Conservation (phyloP, 2,329 filamentous ascomycete genomes). For the Penicillium sp. region DNA sequence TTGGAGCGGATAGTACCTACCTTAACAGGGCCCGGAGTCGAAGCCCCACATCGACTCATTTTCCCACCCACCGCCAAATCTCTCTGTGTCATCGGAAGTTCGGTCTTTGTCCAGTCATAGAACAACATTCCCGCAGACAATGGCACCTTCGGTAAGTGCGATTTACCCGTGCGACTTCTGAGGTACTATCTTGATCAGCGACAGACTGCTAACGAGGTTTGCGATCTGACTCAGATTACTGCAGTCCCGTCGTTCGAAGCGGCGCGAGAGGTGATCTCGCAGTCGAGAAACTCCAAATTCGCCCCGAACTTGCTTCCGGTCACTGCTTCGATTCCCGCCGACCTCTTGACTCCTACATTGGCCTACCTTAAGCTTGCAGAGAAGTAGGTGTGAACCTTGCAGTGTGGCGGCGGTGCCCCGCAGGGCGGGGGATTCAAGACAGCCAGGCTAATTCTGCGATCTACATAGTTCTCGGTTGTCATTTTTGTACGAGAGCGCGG, state of each 20-base stretch:
- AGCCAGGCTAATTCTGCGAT: constrained; percentile 11
- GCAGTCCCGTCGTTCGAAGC: constrained; percentile 64
- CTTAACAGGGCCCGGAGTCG: neutral
- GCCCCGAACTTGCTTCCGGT: constrained; percentile 78
- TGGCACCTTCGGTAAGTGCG: constrained; percentile 31
- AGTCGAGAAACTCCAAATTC: constrained; percentile 52
- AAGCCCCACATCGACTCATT: constrained; percentile 23
- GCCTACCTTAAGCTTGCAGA: constrained; percentile 90
- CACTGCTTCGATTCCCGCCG: constrained; percentile 81
- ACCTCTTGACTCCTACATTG: constrained; percentile 89
- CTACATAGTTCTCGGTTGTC: constrained; percentile 67
- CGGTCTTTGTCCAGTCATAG: neutral
- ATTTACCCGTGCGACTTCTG: neutral
- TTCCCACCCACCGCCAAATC: constrained; percentile 26
- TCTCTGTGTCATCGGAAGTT: constrained; percentile 8
- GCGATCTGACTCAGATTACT: constrained; percentile 40
- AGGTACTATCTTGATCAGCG: neutral
- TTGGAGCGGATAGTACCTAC: neutral
- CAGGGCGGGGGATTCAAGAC: neutral
- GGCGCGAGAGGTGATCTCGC: constrained; percentile 56
- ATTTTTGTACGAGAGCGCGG: constrained; percentile 94
- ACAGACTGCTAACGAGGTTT: constrained; percentile 9
- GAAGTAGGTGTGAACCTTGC: constrained; percentile 53
- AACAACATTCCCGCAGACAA: constrained; percentile 12
- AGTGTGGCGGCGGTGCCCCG: neutral